Percentiles rank a stretch among this genome's conserved stretches.
These are phyloP conservation scores for Steccherinum ochraceum DNA, from an alignment of 768 basidiomycete species.

Conservation along the genomic window DNA sequence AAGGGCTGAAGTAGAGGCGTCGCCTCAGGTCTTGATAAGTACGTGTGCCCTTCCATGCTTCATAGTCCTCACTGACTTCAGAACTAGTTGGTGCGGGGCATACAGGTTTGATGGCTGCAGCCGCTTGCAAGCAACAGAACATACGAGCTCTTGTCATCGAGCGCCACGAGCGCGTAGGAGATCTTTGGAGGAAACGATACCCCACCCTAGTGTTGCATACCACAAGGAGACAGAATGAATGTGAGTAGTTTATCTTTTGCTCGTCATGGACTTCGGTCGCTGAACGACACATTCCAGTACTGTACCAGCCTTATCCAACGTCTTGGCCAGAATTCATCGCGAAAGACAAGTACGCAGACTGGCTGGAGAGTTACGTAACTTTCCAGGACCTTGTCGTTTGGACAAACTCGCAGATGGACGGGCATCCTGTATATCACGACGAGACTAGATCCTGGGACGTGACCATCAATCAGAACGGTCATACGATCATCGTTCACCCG, in stretches of 20 bases:
- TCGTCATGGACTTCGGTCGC: too few species aligned
- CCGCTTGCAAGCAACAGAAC: constrained; percentile 32
- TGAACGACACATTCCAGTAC: too few species aligned
- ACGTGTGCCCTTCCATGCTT: not conserved
- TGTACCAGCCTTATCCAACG: constrained; percentile 25
- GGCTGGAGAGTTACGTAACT: constrained; percentile 34
- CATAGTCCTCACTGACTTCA: too few species aligned
- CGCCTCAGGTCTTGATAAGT: too few species aligned
- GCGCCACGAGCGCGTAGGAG: constrained; percentile 25
- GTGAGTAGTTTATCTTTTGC: too few species aligned
- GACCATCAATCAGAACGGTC: constrained; percentile 24
- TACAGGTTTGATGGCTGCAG: constrained; percentile 33
- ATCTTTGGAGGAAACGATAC: constrained; percentile 38
- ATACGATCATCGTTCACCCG: constrained; percentile 24
- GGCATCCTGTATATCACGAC: constrained; percentile 27
- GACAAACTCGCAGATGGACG: constrained; percentile 26
- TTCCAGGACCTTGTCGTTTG: constrained; percentile 37
- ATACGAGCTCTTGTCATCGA: constrained; percentile 32
- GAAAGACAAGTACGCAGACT: constrained; percentile 37
- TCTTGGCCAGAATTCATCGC: constrained; percentile 33
- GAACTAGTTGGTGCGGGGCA: constrained; percentile 39
- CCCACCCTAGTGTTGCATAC: constrained; percentile 36
- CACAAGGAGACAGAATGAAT: constrained; percentile 14
- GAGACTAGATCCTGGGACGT: constrained; percentile 26
- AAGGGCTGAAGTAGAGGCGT: too few species aligned